A percentile compares a stretch with the other conserved stretches of the same genome.
phyloP scores from a whole-genome alignment of 2,329 filamentous ascomycete species.

The Aspergillus hiratsukae region DNA sequence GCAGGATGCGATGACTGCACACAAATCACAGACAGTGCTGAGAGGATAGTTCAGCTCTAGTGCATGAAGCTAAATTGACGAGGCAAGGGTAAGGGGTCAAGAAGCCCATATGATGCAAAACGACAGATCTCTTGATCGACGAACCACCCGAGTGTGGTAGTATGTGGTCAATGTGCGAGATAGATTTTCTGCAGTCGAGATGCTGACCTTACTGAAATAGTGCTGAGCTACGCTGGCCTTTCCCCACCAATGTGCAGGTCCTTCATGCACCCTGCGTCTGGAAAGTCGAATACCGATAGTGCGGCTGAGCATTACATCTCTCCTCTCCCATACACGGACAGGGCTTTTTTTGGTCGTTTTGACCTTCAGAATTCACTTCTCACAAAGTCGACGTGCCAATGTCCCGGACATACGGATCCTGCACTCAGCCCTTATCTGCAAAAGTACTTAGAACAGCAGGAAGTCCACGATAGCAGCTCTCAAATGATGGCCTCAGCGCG shows the following conservation, averaged over 20 bases:
- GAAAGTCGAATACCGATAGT: conserved; percentile 2
- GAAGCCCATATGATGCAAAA: conserved; percentile 8
- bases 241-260: conserved; percentile 11
- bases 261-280: conserved; percentile 8
- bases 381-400: conserved; percentile 2
- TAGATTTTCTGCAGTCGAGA: conserved; percentile 14
- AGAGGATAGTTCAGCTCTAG: conserved; percentile 9
- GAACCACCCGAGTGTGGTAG: conserved; percentile 12
- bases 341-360: not conserved
- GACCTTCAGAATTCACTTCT: conserved; percentile 1
- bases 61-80: conserved; percentile 6
- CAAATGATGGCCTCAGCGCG: not conserved
- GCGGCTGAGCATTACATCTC: conserved; percentile 16
- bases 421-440: conserved; percentile 18
- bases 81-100: conserved; percentile 3
- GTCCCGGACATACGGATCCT: conserved; percentile 14
- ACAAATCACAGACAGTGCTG: conserved; percentile 11
- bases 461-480: conserved; percentile 9
- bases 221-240: conserved; percentile 17
- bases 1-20: conserved; percentile 18
- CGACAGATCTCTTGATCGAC: conserved; percentile 8
- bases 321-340: conserved; percentile 1
- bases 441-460: conserved; percentile 12
- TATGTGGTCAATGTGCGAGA: conserved; percentile 9
- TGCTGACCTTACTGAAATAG: conserved; percentile 21